These are phyloP conservation scores for Gnetum montanum DNA, from an alignment of 75 land plant genomes.

Conservation along the genomic window DNA sequence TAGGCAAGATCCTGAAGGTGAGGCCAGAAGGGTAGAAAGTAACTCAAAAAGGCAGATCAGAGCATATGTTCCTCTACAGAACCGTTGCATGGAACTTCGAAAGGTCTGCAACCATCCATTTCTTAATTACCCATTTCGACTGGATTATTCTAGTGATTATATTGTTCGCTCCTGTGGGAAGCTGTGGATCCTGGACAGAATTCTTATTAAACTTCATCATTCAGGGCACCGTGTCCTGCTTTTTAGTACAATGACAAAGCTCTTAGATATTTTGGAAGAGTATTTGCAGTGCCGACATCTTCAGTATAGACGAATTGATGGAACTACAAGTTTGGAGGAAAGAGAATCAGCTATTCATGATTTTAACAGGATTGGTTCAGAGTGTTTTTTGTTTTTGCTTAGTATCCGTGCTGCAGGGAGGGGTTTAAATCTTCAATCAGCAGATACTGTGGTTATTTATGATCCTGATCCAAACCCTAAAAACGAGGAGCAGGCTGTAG, in stretches of 20 bases:
- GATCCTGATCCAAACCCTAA: constrained; percentile 99
- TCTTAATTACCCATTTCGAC: constrained; percentile 79
- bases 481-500: constrained; percentile 99
- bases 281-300: constrained; percentile 90
- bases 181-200: constrained; percentile 91
- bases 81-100: constrained; percentile 96
- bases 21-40: constrained; percentile 49
- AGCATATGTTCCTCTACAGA: constrained; percentile 75
- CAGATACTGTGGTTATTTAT: constrained; percentile 96
- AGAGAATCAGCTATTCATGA: constrained; percentile 97
- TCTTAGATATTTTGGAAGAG: constrained; percentile 94
- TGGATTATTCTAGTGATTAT: constrained; percentile 61
- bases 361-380: constrained; percentile 82
- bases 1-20: constrained; percentile 91
- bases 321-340: constrained; percentile 89
- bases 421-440: constrained; percentile 95
- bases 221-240: constrained; percentile 96
- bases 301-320: constrained; percentile 88
- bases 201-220: constrained; percentile 82
- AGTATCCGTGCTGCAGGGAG: constrained; percentile 99
- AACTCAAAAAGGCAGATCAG: constrained; percentile 72
- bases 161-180: constrained; percentile 89
- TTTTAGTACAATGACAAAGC: constrained; percentile 98
- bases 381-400: constrained; percentile 88
- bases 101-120: constrained; percentile 96